Evolutionary conservation across 2,329 filamentous ascomycete species (phyloP).

Genomic region (Pseudogymnoascus sp.): DNA sequence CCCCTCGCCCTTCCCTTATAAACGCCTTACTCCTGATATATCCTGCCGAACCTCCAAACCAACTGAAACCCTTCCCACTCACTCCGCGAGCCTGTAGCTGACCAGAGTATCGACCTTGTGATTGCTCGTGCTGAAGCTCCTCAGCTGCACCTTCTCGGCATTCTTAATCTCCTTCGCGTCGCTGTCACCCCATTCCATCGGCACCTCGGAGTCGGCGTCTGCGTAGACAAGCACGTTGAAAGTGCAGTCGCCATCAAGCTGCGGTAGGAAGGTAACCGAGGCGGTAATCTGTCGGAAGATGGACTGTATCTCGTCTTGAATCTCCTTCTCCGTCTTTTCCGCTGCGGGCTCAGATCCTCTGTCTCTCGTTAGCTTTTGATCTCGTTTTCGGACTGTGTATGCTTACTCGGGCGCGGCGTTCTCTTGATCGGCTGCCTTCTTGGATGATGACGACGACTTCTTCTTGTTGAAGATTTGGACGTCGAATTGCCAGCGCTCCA

Average conservation of each 20-base stretch:
- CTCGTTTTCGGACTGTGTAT: neutral
- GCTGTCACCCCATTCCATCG: slow-evolving; percentile 96
- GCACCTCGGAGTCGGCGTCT: slow-evolving; percentile 91
- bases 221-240: slow-evolving; percentile 99
- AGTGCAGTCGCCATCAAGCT: slow-evolving; percentile 88
- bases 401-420: slow-evolving; percentile 51
- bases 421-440: slow-evolving; percentile 55
- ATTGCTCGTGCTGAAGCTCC: slow-evolving; percentile 91
- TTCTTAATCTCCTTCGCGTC: slow-evolving; percentile 93
- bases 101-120: slow-evolving; percentile 93
- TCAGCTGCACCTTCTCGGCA: slow-evolving; percentile 87
- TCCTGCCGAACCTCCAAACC: neutral
- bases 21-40: slow-evolving; percentile 5
- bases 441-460: slow-evolving; percentile 35
- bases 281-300: slow-evolving; percentile 98
- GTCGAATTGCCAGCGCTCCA: slow-evolving; percentile 98
- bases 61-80: slow-evolving; percentile 14
- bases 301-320: slow-evolving; percentile 90
- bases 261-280: slow-evolving; percentile 90
- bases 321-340: slow-evolving; percentile 87
- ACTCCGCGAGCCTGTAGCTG: slow-evolving; percentile 64
- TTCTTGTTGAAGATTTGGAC: slow-evolving; percentile 51
- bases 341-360: slow-evolving; percentile 25
- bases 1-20: neutral
- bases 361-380: neutral